A percentile compares a stretch with the other conserved stretches of the same genome.
Evolutionary conservation across 1,284 basidiomycete genomes (phyloP).

Genomic region (Malassezia globosa): DNA sequence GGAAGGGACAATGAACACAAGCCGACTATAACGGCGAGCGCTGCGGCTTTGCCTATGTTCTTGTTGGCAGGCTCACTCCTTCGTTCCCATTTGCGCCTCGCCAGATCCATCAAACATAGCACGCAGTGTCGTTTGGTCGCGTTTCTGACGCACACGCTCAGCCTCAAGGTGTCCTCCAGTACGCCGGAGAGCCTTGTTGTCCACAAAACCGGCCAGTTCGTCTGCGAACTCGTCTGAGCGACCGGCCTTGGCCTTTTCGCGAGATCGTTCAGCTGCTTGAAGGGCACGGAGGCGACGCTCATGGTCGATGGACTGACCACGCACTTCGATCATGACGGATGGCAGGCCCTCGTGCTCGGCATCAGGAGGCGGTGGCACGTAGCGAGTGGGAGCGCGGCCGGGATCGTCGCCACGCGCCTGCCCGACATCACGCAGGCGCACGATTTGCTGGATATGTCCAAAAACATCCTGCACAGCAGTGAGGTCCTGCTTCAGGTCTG

Average conservation of each 20-base stretch:
- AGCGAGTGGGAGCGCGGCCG: constrained; percentile 13
- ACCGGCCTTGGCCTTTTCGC: constrained; percentile 26
- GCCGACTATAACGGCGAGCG: background rate
- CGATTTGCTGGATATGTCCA: constrained; percentile 44
- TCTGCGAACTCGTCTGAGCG: constrained; percentile 40
- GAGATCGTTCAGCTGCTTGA: constrained; percentile 38
- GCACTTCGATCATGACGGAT: constrained; percentile 46
- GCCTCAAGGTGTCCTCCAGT: constrained; percentile 42
- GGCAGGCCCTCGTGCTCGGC: constrained; percentile 40
- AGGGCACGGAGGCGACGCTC: constrained; percentile 42
- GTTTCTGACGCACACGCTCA: constrained; percentile 35
- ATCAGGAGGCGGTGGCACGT: constrained; percentile 40
- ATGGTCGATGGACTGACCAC: constrained; percentile 41
- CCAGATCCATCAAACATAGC: constrained; percentile 40
- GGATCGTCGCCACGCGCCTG: constrained; percentile 13
- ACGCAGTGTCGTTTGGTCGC: constrained; percentile 39
- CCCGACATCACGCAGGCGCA: constrained; percentile 28
- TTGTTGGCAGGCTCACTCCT: no score
- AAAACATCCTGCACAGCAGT: constrained; percentile 40
- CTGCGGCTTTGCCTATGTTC: no score
- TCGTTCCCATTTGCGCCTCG: no score
- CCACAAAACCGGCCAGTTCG: constrained; percentile 44
- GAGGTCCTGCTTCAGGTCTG: constrained; percentile 40
- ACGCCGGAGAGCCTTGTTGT: constrained; percentile 39
- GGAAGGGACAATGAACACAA: no score